Evolutionary conservation across 768 basidiomycete genomes (phyloP), one percentile per base, ranked within the genome.

Genomic region (Tulasnella calospora): DNA sequence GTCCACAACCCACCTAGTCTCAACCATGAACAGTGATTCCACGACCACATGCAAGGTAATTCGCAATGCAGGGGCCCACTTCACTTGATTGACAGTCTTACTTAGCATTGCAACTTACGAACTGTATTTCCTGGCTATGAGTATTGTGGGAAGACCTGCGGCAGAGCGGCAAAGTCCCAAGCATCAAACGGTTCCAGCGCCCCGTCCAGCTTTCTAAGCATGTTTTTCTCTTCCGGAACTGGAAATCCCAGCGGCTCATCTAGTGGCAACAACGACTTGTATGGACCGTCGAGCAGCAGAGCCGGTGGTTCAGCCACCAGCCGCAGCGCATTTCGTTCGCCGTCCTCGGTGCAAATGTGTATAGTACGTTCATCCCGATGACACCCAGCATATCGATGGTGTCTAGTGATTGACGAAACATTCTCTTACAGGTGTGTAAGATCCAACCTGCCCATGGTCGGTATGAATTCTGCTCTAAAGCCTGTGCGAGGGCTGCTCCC

Each of bases 61-160:
- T 17, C 57, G 23, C 9, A 27, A n/a, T 21, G 5, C n/a, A 61
- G 5, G n/a, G 6, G 19, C 13, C 15, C 46, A 19, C 19, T 15
- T 61, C n/a, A 23, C 23, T 3, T 27, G 27, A 61, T n/a, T n/a
- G 27, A 61, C 27, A n/a, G 23, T 71, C 33, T 36, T 4, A 3
- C 35, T 71, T 72, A 72, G 71, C 36, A 72, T 36, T 72, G 71
- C 71, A 72, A 46, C 19, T 46, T 40, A 38, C 27, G 44, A 15
- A 36, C 71, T n/a, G 44, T 8, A 21, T 23, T 30, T 19, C 38
- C 36, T 23, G 71, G 71, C 15, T 72, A 7, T 23, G 71, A 72
- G 71, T 72, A 72, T 30, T 72, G 71, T 33, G 36, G 38, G 36
- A 72, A 41, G 38, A 72, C 71, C 15, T 72, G 71, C 71, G 71